Base-by-base conservation (phyloP, 352 stramenopile genomes). In the Phytopythium chamaehyphon region DNA sequence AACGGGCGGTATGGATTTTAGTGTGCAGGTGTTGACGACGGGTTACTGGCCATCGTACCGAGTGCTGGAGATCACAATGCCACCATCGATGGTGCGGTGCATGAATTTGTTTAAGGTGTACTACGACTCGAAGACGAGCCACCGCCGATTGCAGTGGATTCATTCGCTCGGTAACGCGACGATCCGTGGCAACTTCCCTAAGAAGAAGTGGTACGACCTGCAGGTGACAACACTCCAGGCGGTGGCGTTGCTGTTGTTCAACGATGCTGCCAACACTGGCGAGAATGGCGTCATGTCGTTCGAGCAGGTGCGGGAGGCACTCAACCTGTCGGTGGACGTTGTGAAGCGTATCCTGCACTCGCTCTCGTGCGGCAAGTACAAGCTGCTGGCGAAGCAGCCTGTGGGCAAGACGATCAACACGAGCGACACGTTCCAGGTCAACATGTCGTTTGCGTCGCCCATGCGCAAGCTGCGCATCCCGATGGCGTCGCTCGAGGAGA, bases 41-140 rank as follows among this genome's bases (percentile, higher is more conserved):
- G 96, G 97, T 15, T 98, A 98, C 73, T 99, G 97, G 97, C 97
- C 97, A 33, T 96, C 95, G 14, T 99, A 99, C 76, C 97, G 98
- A 63, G 87, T 92, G 33, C 72, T 99, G 15, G 93, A 99, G 64
- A 83, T 99, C 61, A 88, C 80, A 33, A 83, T 99, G 56, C 97
- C 97, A 2, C 83, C 81, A 37, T 78, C 92, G 28, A 93, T 98
- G 78, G 74, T 93, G 22, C 94, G 88, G 45, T 99, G 95, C 62
- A 98, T 98, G 85, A 91, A 97, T 48, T 67, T 98, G 23, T 99
- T 98, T 73, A 97, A 98, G 66, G 80, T 94, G 9, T 97, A 95
- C 66, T 97, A 97, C 64, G 86, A 96, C 67, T 90, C 90, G 38
- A 96, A 93, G 51, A 94, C 86, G 8, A 96, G 89, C 61, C 96